phyloP scores from a whole-genome alignment of 441 rosid genomes.

The Populus hybrid region DNA sequence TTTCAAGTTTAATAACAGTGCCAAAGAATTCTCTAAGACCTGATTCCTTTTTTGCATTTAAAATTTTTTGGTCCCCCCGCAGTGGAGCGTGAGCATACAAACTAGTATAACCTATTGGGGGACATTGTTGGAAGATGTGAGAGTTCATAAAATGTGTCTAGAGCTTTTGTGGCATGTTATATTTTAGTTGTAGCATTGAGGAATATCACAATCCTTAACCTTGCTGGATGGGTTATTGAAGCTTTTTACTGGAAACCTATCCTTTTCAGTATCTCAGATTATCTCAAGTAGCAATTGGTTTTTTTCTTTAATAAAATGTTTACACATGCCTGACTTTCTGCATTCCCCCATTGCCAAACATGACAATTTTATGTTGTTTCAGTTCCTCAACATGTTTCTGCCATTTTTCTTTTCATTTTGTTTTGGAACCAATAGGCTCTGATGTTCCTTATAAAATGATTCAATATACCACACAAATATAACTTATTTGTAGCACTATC shows the following conservation, averaged over 20 bases:
- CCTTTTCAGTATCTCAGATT: neutral
- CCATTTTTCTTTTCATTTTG: neutral
- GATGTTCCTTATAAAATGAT: neutral
- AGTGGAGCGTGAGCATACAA: too few relatives aligned
- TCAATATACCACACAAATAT: neutral
- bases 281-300: neutral
- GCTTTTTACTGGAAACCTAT: neutral
- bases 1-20: too few relatives aligned
- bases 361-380: neutral
- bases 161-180: neutral
- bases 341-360: neutral
- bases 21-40: too few relatives aligned
- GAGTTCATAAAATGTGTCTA: neutral
- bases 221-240: neutral
- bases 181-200: neutral
- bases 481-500: conserved; percentile 27
- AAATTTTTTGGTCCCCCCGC: too few relatives aligned
- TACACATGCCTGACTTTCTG: neutral
- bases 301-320: neutral
- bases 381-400: neutral
- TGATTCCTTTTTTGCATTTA: too few relatives aligned
- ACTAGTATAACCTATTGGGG: neutral
- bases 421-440: conserved; percentile 7
- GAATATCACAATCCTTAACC: neutral
- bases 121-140: neutral